Evolutionary conservation across 192 early-diverging fungal species (phyloP).

Genomic region (Gryganskiella cystojenkinii): DNA sequence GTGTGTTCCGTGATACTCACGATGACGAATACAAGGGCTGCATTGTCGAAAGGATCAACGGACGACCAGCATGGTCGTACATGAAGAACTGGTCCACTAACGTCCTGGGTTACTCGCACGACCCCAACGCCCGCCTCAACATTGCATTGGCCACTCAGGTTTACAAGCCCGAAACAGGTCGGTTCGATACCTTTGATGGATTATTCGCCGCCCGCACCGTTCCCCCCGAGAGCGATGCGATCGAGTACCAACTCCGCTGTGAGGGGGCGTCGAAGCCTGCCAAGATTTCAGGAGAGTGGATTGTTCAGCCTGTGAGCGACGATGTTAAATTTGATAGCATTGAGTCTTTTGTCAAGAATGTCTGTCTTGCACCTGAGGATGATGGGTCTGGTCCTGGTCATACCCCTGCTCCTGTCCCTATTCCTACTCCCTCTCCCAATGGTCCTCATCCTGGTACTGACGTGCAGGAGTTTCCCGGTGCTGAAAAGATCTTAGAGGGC

Average conservation of each 20-base stretch:
- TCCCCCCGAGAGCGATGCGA: background rate
- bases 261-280: background rate
- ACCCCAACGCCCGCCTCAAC: conserved; percentile 26
- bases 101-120: conserved; percentile 11
- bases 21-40: conserved; percentile 2
- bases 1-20: background rate
- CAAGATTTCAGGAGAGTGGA: too few species aligned
- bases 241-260: conserved; percentile 9
- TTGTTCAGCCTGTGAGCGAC: too few species aligned
- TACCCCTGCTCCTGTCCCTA: background rate
- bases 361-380: background rate
- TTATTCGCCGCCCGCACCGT: background rate
- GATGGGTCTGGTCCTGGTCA: background rate
- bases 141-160: conserved; percentile 2
- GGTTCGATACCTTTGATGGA: background rate
- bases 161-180: background rate
- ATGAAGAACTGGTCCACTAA: conserved; percentile 11
- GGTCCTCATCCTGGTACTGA: background rate
- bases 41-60: conserved; percentile 17
- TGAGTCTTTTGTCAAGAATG: background rate
- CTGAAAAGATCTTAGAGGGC: background rate
- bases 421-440: background rate
- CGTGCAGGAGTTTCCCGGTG: background rate
- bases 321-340: too few species aligned
- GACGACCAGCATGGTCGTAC: background rate